Evolutionary conservation across 345 rosid species (phyloP).

Genomic region (Eucalyptus globulus): DNA sequence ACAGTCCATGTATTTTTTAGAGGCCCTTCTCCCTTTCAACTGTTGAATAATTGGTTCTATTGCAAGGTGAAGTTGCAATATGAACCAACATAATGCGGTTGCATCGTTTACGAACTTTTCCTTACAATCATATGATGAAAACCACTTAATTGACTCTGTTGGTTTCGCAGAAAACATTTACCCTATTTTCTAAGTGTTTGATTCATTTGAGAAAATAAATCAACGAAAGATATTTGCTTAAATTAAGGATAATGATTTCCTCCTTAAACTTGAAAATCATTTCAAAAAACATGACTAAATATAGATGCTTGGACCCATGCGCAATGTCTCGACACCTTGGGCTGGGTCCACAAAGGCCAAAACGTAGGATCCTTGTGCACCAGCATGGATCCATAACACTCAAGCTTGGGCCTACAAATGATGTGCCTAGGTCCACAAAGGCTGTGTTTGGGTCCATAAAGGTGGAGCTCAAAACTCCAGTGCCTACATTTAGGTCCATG

Average conservation of each 20-base stretch:
- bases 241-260: neutral
- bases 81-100: neutral
- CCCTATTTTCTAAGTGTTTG: neutral
- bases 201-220: too few relatives aligned
- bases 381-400: neutral
- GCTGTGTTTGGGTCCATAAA: accelerated
- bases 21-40: neutral
- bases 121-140: neutral
- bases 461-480: accelerated
- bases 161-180: accelerated
- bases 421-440: neutral
- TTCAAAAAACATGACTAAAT: too few relatives aligned
- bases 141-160: accelerated
- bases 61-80: neutral
- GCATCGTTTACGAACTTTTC: neutral
- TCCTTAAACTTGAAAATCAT: neutral
- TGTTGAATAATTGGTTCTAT: neutral
- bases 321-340: accelerated
- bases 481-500: neutral
- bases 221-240: neutral
- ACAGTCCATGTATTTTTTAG: neutral
- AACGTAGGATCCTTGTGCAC: accelerated
- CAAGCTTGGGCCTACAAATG: accelerated
- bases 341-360: accelerated
- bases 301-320: accelerated